Conservation (phyloP, 768 basidiomycete genomes). For the Phylloporus arenicola region DNA sequence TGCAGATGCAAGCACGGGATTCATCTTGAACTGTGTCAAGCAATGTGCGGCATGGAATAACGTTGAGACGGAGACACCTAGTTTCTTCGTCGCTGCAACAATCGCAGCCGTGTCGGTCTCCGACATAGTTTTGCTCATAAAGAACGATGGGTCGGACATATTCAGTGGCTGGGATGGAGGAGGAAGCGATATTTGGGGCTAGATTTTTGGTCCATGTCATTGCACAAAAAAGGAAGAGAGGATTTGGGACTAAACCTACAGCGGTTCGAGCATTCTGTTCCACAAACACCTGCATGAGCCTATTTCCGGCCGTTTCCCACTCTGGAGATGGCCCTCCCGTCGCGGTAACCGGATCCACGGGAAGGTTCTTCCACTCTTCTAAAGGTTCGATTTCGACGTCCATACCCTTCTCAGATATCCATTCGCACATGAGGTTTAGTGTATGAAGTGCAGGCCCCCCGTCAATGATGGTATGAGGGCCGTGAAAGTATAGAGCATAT, state of each 20-base stretch:
- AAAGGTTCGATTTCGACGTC: slow-evolving; percentile 5
- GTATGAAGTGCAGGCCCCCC: slow-evolving; percentile 18
- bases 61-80: slow-evolving; percentile 10
- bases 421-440: slow-evolving; percentile 19
- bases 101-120: slow-evolving; percentile 11
- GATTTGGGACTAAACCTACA: slow-evolving; percentile 6
- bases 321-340: slow-evolving; percentile 17
- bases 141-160: slow-evolving; percentile 7
- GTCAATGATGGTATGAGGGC: slow-evolving; percentile 19
- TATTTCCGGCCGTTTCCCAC: slow-evolving; percentile 14
- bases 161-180: slow-evolving; percentile 5
- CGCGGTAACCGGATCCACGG: slow-evolving; percentile 22
- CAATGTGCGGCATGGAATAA: slow-evolving; percentile 22
- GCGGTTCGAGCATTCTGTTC: neutral
- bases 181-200: slow-evolving; percentile 8
- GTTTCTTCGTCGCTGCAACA: slow-evolving; percentile 4
- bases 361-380: slow-evolving; percentile 25
- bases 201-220: neutral
- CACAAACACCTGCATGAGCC: slow-evolving; percentile 11
- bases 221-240: neutral
- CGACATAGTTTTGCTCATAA: neutral
- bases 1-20: slow-evolving; percentile 6
- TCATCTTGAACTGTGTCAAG: slow-evolving; percentile 20
- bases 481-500: slow-evolving; percentile 23
- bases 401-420: slow-evolving; percentile 16